A percentile compares a stretch with the other conserved stretches of the same genome.
phyloP scores from a whole-genome alignment of 2,329 filamentous ascomycete genomes.

The Trichoderma brevicompactum region DNA sequence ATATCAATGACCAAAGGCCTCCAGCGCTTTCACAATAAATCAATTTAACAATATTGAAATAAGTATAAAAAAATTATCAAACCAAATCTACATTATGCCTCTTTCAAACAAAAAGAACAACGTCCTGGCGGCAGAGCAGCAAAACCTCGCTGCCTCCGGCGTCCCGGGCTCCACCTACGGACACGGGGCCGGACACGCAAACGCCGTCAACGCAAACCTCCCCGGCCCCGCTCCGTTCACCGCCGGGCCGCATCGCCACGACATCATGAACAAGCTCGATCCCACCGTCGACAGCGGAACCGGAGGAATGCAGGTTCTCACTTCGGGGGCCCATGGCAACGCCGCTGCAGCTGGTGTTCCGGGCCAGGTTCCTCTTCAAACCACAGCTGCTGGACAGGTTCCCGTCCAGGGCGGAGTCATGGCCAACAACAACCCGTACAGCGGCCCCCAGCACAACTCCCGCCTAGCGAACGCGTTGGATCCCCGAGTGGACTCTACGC shows the following conservation, averaged over 20 bases:
- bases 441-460: conserved; percentile 39
- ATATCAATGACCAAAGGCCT: too few relatives aligned
- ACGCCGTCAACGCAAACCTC: conserved; percentile 15
- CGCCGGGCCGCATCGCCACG: conserved; percentile 30
- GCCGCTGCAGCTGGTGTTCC: background rate
- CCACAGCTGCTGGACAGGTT: background rate
- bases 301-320: conserved; percentile 26
- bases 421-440: conserved; percentile 25
- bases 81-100: conserved; percentile 4
- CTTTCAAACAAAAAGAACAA: conserved; percentile 17
- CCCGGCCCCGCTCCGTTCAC: conserved; percentile 31
- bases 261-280: conserved; percentile 31
- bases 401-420: background rate
- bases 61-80: background rate
- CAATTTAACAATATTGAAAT: conserved; percentile 12
- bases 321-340: background rate
- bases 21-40: background rate
- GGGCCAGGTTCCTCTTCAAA: too few relatives aligned
- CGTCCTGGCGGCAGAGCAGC: conserved; percentile 14
- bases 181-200: too few relatives aligned
- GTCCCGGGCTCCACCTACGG: background rate
- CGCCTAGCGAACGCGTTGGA: conserved; percentile 51
- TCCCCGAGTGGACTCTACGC: conserved; percentile 50
- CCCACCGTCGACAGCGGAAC: conserved; percentile 30
- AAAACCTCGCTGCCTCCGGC: conserved; percentile 14